Evolutionary conservation across 2,329 filamentous ascomycete species (phyloP), one percentile per base, ranked within the genome.

Genomic region (Xylaria arbuscula): DNA sequence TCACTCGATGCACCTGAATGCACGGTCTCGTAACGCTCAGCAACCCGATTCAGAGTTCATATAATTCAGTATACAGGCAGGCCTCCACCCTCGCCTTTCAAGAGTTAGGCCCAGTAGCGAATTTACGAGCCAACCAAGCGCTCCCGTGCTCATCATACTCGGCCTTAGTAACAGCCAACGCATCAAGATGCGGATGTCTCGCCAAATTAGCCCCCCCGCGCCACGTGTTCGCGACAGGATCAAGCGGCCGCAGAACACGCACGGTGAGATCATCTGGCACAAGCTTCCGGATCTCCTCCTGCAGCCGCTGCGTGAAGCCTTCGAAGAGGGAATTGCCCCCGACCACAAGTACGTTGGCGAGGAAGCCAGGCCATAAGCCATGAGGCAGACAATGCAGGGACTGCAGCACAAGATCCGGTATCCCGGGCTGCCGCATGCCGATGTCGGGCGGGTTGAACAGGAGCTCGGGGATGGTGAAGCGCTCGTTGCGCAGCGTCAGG

Each of bases 121-220:
- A 96, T 76, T 88, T 93, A 75, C 89, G 90, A 34, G 88, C 89
- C 28, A 92, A 85, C 92, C 93, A 95, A 1, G 82, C 83, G 64
- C 87, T 88, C 9, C 96, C 96, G 76, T 94, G 82, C 79, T 99
- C 96, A 60, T 96, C 89, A 78, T 99, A 99, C 77, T 99, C 93
- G 69, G 92, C 87, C 77, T 92, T 93, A 0, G 93, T 96, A n/a
- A 98, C 92, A 1, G 89, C 86, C 13, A 94, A 80, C 57, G 86
- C 86, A 68, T 89, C 86, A 60, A 97, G 83, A 47, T 92, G 85
- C 50, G 85, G 84, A 74, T 94, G 90, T 59, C 83, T 87, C 0
- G 93, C 93, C 64, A 98, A 83, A 66, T 89, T 87, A 24, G 92
- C 92, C n/a, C 90, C 95, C 17, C 96, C 96, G 13, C 89, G 82